Evolutionary conservation across 1,139 yeast genomes (phyloP), one percentile per base, ranked within the genome.

Genomic region (Geotrichum carabidarum): DNA sequence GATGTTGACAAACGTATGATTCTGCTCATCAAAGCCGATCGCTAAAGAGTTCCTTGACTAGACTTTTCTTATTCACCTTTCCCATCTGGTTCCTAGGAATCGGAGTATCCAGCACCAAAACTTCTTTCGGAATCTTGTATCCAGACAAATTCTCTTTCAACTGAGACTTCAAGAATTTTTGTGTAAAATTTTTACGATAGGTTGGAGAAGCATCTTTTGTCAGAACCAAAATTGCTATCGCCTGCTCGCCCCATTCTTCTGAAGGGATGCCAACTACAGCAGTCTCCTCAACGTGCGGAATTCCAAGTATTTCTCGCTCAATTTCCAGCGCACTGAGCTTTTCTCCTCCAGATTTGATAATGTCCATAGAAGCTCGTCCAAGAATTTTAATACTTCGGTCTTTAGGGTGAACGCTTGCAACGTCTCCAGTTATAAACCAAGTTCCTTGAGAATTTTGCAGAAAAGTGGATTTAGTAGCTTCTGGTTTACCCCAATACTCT

Each of bases 371-470:
- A 40, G 69, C 68, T 22, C 74, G 65, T 8, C 74, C 74, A 35
- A 68, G 62, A 50, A 71, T 69, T 53, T 59, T 64, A 55, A 67
- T 61, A 45, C 67, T 61, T 12, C 69, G 70, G 2, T 51, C 54
- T 3, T 56, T 55, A 44, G 58, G 58, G 35, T 68, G 70, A 11
- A 65, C 66, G 9, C 63, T 57, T n/a, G 70, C 74, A 50, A 71
- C 67, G 55, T 71, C 74, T 18, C 74, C 74, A 15, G 74, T 71
- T 48, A 63, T 61, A 59, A 70, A 70, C 74, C 74, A 71, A 27
- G 51, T 41, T 35, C 63, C 68, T 6, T 44, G 57, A 11, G 61
- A 57, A n/a, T 14, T 9, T 48, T 53, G 17, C 45, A 53, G 36
- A 50, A 71, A 70, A 2, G 70, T 64, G 51, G 63, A 66, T 8